Evolutionary conservation across 305 asterid genomes (phyloP), one percentile per base, ranked within the genome.

Genomic region (Rubia peregrina): DNA sequence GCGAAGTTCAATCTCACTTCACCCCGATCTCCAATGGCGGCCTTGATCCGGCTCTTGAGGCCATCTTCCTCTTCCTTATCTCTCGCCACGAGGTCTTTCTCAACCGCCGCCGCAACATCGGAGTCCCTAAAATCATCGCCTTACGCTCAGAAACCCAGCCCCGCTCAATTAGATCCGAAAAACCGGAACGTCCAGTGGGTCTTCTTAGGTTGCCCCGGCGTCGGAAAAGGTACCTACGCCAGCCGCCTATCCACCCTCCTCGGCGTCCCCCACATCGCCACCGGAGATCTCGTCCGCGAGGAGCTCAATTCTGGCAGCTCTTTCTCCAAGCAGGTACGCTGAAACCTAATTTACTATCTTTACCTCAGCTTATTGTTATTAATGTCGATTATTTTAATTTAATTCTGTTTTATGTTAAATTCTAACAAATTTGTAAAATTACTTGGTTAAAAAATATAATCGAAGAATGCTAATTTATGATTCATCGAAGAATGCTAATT

Each of bases 271-370:
- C 99, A 94, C 77, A 89, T 91, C 76, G 97, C 99, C 57, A 94
- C 99, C 51, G 98, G 99, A n/a, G 99, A 94, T 89, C 97, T 94
- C 72, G 98, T 94, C 59, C 96, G 99, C 21, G 93, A 91, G 48
- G 99, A 91, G 84, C 92, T 94, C 66, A 73, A 84, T 22, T 85
- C 97, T 3, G 71, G 87, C 41, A 88, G 93, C 42, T 80, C 95
- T 65, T 79, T 88, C 40, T 86, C 98, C 21, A 84, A 83, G 66
- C 89, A 94, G 74, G 99, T 91, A 74, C 9, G 81, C 16, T 17
- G 5, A 7, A 0, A 42, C 46, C 12, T 42, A 7, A 16, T 51
- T 51, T 51, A 17, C 59, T 51, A n/a, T 9, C n/a, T 51, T 51
- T 51, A 1, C 55, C 55, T 48, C 55, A 48, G 55, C 55, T 48